phyloP scores from a whole-genome alignment of 768 basidiomycete genomes.

The Steccherinum ochraceum region DNA sequence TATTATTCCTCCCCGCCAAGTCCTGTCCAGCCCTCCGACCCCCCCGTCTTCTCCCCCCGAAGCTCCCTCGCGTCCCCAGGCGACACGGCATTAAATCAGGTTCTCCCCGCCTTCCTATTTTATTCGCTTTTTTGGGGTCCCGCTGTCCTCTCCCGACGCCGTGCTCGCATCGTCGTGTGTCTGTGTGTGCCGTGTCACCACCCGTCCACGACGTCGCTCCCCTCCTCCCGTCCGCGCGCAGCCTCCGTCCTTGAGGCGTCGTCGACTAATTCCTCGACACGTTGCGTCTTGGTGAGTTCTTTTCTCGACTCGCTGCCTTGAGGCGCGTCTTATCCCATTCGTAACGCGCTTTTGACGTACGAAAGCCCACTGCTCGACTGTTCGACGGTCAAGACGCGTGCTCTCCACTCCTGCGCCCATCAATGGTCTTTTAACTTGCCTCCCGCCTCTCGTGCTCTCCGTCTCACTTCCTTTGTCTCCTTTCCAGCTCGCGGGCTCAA shows the following conservation, averaged over 20 bases:
- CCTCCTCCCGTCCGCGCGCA: not conserved
- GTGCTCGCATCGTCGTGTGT: not conserved
- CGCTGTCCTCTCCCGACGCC: not conserved
- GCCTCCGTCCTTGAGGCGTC: not conserved
- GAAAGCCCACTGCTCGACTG: not conserved
- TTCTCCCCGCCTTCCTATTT: not conserved
- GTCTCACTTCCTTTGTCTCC: not conserved
- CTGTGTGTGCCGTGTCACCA: not conserved
- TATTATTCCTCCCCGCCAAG: too few species aligned
- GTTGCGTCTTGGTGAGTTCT: not conserved
- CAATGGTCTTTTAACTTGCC: not conserved
- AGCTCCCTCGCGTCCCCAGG: too few species aligned
- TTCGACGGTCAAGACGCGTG: not conserved
- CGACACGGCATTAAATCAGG: not conserved
- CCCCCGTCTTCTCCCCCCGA: too few species aligned
- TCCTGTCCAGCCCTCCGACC: too few species aligned
- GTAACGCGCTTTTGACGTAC: not conserved
- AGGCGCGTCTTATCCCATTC: not conserved
- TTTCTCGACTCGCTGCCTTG: not conserved
- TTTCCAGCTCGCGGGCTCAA: not conserved
- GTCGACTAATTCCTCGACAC: not conserved
- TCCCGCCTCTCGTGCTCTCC: not conserved
- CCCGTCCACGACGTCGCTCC: not conserved
- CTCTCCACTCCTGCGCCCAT: not conserved
- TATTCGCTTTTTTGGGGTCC: slow-evolving; percentile 1